phyloP scores from a whole-genome alignment of 75 land plant species.

The Picea glauca region DNA sequence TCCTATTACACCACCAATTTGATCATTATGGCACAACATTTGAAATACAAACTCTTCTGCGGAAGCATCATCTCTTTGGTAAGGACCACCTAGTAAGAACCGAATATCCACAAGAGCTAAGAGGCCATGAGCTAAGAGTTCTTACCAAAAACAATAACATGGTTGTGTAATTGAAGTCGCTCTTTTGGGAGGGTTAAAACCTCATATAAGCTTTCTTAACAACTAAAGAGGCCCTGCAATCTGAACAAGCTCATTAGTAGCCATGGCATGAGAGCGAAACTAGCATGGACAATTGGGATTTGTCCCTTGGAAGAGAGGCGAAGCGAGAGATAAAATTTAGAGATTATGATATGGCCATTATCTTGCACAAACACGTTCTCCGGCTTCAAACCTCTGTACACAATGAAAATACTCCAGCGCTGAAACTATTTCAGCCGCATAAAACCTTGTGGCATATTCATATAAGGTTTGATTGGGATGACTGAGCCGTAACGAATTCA shows the following conservation, averaged over 20 bases:
- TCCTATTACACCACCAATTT: slow-evolving; percentile 94
- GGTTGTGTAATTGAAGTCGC: slow-evolving; percentile 48
- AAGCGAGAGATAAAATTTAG: slow-evolving; percentile 27
- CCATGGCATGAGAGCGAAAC: too few species aligned
- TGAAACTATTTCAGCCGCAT: slow-evolving; percentile 39
- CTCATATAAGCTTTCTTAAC: slow-evolving; percentile 59
- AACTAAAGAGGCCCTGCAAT: too few species aligned
- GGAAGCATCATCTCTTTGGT: too few species aligned
- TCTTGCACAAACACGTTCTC: slow-evolving; percentile 26
- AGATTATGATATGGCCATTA: slow-evolving; percentile 22
- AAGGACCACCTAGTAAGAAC: too few species aligned
- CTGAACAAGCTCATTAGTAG: too few species aligned
- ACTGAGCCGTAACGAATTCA: slow-evolving; percentile 12
- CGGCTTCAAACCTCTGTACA: slow-evolving; percentile 33
- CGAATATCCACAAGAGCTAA: slow-evolving; percentile 21
- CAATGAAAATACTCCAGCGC: slow-evolving; percentile 33
- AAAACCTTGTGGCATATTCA: slow-evolving; percentile 13
- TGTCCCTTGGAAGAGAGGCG: not conserved
- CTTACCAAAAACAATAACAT: slow-evolving; percentile 36
- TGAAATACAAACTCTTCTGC: slow-evolving; percentile 58
- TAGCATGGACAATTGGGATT: too few species aligned
- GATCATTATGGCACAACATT: slow-evolving; percentile 76
- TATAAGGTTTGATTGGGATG: slow-evolving; percentile 10
- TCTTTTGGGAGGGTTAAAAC: slow-evolving; percentile 78
- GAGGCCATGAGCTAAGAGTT: slow-evolving; percentile 31